phyloP scores from a whole-genome alignment of 2,329 filamentous ascomycete species.

The Chrysoporthe austroafricana region DNA sequence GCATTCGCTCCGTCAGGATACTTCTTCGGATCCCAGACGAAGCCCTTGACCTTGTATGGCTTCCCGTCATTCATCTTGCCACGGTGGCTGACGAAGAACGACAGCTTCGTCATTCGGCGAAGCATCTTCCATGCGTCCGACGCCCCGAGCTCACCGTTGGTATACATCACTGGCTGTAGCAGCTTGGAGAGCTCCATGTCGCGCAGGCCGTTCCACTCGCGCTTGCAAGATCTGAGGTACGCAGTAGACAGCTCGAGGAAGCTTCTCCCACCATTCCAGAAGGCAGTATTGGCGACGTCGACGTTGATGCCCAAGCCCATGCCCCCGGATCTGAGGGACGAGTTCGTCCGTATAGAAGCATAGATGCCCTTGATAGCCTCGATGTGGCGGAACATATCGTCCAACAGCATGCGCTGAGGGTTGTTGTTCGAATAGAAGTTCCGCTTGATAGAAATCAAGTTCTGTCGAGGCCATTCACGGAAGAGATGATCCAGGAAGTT shows the following conservation, averaged over 20 bases:
- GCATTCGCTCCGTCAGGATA: slow-evolving; percentile 54
- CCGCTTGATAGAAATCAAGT: slow-evolving; percentile 74
- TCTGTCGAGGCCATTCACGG: slow-evolving; percentile 73
- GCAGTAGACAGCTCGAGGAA: slow-evolving; percentile 45
- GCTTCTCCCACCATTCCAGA: slow-evolving; percentile 63
- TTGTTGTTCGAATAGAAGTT: slow-evolving; percentile 71
- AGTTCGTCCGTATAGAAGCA: slow-evolving; percentile 77
- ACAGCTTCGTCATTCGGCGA: slow-evolving; percentile 57
- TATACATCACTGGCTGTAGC: slow-evolving; percentile 20
- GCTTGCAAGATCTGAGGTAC: slow-evolving; percentile 32
- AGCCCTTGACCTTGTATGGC: slow-evolving; percentile 55
- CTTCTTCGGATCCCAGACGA: slow-evolving; percentile 49
- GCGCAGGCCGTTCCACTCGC: slow-evolving; percentile 31
- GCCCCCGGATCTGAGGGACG: slow-evolving; percentile 48
- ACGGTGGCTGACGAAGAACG: slow-evolving; percentile 60
- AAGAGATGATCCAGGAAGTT: slow-evolving; percentile 89
- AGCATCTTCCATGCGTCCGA: slow-evolving; percentile 60
- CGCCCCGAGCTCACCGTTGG: slow-evolving; percentile 31
- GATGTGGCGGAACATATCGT: slow-evolving; percentile 48
- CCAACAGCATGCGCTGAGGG: slow-evolving; percentile 57
- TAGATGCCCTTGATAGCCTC: slow-evolving; percentile 90
- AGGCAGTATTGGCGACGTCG: slow-evolving; percentile 89
- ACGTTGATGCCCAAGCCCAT: slow-evolving; percentile 80
- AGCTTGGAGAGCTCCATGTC: background rate
- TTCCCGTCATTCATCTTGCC: slow-evolving; percentile 51